Percentiles rank a stretch among this genome's conserved stretches.
These are phyloP conservation scores for Discostella stelligeroides DNA, from an alignment of 108 stramenopile species.

Conservation along the genomic window DNA sequence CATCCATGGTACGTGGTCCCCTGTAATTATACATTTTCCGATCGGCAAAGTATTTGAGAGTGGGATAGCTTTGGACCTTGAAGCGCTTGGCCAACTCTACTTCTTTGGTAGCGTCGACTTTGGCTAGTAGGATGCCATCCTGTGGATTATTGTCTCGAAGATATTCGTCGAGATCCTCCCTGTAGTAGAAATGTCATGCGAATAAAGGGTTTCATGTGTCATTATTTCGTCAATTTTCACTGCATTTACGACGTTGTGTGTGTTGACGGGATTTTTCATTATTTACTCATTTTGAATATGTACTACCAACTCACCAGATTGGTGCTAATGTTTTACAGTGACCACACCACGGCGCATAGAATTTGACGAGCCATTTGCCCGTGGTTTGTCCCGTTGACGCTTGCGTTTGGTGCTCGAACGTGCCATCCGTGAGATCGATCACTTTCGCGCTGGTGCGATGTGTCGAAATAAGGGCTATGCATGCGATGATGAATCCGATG, in stretches of 20 bases:
- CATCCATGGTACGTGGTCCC: slow-evolving; percentile 38
- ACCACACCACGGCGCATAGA: slow-evolving; percentile 62
- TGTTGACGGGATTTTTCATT: too few species aligned
- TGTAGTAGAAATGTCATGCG: not conserved
- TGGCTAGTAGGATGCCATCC: slow-evolving; percentile 55
- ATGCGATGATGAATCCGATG: slow-evolving; percentile 7
- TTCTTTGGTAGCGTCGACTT: slow-evolving; percentile 55
- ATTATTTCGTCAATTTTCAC: not conserved
- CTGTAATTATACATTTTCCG: slow-evolving; percentile 57
- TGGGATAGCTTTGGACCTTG: slow-evolving; percentile 49
- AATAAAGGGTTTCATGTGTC: too few species aligned
- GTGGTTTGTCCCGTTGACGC: slow-evolving; percentile 54
- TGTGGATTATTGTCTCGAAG: slow-evolving; percentile 31
- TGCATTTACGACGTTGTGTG: not conserved
- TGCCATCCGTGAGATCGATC: slow-evolving; percentile 46
- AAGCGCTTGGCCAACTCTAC: slow-evolving; percentile 52
- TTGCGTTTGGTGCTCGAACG: slow-evolving; percentile 59
- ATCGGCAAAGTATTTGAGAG: slow-evolving; percentile 62
- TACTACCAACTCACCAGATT: slow-evolving; percentile 34
- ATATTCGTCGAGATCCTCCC: slow-evolving; percentile 43
- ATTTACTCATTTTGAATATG: too few species aligned
- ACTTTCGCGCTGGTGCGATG: slow-evolving; percentile 23
- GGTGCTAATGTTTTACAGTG: slow-evolving; percentile 54
- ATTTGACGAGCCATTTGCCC: slow-evolving; percentile 54
- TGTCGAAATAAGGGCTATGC: slow-evolving; percentile 7